These are phyloP conservation scores for Antarctomyces pellizariae DNA, from an alignment of 495 filamentous ascomycete genomes.

Conservation along the genomic window DNA sequence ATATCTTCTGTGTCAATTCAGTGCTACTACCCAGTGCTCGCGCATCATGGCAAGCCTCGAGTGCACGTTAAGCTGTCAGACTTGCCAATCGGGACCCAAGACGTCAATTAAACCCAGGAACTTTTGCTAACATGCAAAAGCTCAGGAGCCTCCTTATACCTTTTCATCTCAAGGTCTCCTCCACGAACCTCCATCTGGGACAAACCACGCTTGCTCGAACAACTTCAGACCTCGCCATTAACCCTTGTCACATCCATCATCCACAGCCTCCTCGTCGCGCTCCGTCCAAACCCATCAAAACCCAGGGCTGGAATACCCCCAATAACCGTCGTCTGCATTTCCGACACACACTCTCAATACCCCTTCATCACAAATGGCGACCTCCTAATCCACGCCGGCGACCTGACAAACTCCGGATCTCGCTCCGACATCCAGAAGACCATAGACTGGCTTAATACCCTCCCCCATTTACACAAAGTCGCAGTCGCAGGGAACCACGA, in stretches of 20 bases:
- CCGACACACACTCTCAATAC: slow-evolving; percentile 51
- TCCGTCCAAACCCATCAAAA: slow-evolving; percentile 34
- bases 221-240: slow-evolving; percentile 26
- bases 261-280: slow-evolving; percentile 28
- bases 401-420: slow-evolving; percentile 53
- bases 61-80: too few relatives aligned
- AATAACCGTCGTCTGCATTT: slow-evolving; percentile 68
- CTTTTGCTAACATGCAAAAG: too few relatives aligned
- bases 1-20: too few relatives aligned
- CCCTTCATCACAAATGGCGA: slow-evolving; percentile 48
- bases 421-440: slow-evolving; percentile 47
- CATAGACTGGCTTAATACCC: slow-evolving; percentile 51
- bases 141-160: too few relatives aligned
- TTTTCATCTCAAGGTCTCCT: too few relatives aligned
- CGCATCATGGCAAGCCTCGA: too few relatives aligned
- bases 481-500: slow-evolving; percentile 84
- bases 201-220: slow-evolving; percentile 24
- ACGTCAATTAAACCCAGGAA: too few relatives aligned
- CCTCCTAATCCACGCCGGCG: slow-evolving; percentile 73
- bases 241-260: slow-evolving; percentile 18
- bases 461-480: slow-evolving; percentile 59
- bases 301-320: slow-evolving; percentile 24
- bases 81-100: too few relatives aligned
- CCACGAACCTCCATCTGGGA: slow-evolving; percentile 22
- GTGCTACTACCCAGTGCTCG: too few relatives aligned